phyloP scores from a whole-genome alignment of 73 alveolate genomes.

The Uronychia setigera region DNA sequence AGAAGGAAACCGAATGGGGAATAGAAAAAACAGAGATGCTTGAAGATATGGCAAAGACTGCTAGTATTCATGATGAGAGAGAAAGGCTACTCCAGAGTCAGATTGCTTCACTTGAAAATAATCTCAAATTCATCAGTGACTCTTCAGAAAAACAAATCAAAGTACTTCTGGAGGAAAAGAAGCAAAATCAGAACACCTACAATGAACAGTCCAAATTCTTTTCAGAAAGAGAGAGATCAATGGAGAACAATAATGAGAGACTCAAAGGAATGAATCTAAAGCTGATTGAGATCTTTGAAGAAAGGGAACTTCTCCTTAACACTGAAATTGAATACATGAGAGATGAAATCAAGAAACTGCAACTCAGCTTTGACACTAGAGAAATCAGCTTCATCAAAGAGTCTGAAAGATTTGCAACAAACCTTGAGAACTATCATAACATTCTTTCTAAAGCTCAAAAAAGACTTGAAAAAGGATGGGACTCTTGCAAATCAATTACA shows the following conservation, averaged over 20 bases:
- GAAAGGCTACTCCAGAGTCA: slow-evolving; percentile 4
- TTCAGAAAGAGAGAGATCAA: slow-evolving; percentile 19
- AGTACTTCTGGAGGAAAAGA: slow-evolving; percentile 16
- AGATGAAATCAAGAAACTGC: slow-evolving; percentile 10
- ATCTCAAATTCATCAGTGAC: neutral
- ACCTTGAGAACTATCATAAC: neutral
- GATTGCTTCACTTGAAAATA: slow-evolving; percentile 3
- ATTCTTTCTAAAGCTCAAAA: slow-evolving; percentile 10
- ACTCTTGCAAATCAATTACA: slow-evolving; percentile 7
- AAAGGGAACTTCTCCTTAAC: neutral
- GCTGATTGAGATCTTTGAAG: neutral
- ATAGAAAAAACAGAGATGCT: slow-evolving; percentile 10
- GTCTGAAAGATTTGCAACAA: neutral
- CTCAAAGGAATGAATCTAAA: neutral
- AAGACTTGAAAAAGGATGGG: slow-evolving; percentile 42
- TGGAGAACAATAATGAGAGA: slow-evolving; percentile 11
- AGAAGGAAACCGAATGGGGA: slow-evolving; percentile 14
- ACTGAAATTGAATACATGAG: slow-evolving; percentile 1
- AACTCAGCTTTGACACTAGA: neutral
- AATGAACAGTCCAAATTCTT: neutral
- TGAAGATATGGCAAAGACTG: neutral
- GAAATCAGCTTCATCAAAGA: slow-evolving; percentile 1
- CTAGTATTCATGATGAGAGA: slow-evolving; percentile 12
- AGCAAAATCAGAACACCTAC: neutral
- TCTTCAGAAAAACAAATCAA: slow-evolving; percentile 6